phyloP scores from a whole-genome alignment of 371 early-diverging fungal genomes.

The Syncephalastrum racemosum region DNA sequence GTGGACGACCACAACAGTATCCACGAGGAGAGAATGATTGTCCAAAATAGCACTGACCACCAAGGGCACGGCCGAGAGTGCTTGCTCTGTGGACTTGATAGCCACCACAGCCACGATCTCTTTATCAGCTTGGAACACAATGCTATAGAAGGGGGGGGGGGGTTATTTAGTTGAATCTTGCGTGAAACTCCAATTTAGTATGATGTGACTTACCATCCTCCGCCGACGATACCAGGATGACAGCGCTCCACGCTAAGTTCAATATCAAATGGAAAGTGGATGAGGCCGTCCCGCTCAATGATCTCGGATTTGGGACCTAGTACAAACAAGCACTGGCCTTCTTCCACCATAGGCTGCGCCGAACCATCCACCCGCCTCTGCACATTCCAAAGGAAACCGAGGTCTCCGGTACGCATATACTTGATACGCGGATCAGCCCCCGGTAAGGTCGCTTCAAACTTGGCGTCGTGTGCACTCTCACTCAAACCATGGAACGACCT shows the following conservation, averaged over 20 bases:
- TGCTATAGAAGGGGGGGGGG: slow-evolving; percentile 18
- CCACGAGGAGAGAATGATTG: slow-evolving; percentile 71
- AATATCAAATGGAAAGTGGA: slow-evolving; percentile 73
- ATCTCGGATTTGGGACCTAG: slow-evolving; percentile 72
- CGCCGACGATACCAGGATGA: slow-evolving; percentile 51
- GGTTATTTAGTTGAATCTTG: neutral
- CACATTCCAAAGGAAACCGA: slow-evolving; percentile 80
- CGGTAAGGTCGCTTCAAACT: slow-evolving; percentile 53
- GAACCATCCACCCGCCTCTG: slow-evolving; percentile 37
- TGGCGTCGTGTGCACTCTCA: slow-evolving; percentile 20
- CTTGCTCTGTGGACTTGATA: slow-evolving; percentile 48
- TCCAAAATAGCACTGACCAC: slow-evolving; percentile 72
- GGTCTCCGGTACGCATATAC: slow-evolving; percentile 83
- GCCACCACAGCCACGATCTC: slow-evolving; percentile 57
- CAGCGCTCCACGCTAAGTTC: slow-evolving; percentile 71
- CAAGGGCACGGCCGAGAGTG: slow-evolving; percentile 52
- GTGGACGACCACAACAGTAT: slow-evolving; percentile 69
- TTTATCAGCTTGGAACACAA: slow-evolving; percentile 52
- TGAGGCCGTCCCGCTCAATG: slow-evolving; percentile 69
- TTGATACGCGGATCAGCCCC: slow-evolving; percentile 64
- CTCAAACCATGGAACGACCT: slow-evolving; percentile 40
- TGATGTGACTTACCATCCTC: slow-evolving; percentile 39
- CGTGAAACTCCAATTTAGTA: neutral
- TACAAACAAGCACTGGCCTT: slow-evolving; percentile 75
- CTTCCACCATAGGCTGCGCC: slow-evolving; percentile 45